These are phyloP conservation scores for Stachybotrys chartarum DNA, from an alignment of 2,329 filamentous ascomycete species.

Conservation along the genomic window DNA sequence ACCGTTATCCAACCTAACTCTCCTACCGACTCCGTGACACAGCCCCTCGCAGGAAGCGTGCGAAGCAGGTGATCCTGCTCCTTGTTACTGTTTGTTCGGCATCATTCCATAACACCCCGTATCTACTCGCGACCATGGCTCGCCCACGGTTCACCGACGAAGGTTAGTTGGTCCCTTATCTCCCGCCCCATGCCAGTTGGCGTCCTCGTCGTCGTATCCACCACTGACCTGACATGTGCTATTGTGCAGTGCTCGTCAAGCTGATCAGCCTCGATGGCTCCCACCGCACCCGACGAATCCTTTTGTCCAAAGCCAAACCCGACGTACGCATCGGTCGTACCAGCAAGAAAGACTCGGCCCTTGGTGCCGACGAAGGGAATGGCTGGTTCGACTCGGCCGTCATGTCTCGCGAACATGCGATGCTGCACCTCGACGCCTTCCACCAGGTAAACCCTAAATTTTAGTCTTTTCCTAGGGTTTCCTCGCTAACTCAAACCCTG, in stretches of 20 bases:
- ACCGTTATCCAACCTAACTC: too few relatives aligned
- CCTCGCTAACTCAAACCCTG: conserved; percentile 8
- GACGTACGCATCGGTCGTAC: conserved; percentile 33
- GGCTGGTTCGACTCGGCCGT: conserved; percentile 65
- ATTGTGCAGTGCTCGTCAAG: conserved; percentile 17
- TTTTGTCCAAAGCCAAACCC: conserved; percentile 21
- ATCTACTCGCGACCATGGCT: neutral
- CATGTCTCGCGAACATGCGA: conserved; percentile 63
- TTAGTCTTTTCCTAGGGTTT: conserved; percentile 5
- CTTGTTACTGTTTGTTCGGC: too few relatives aligned
- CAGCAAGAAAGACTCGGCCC: conserved; percentile 28
- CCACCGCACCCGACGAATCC: conserved; percentile 13
- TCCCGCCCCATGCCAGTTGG: too few relatives aligned
- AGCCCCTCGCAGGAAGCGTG: too few relatives aligned
- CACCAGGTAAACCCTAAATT: conserved; percentile 28
- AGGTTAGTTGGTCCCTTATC: conserved; percentile 6
- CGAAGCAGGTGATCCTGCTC: too few relatives aligned
- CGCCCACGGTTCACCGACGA: neutral
- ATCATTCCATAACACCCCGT: neutral
- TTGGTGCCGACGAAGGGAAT: conserved; percentile 40
- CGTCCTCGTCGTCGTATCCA: neutral
- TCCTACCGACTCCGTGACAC: too few relatives aligned
- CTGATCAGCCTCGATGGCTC: conserved; percentile 14
- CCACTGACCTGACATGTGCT: neutral
- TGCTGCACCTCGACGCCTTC: conserved; percentile 36